Base-by-base conservation (phyloP, 805 yeast species). In the Cyberlindnera meyerae region DNA sequence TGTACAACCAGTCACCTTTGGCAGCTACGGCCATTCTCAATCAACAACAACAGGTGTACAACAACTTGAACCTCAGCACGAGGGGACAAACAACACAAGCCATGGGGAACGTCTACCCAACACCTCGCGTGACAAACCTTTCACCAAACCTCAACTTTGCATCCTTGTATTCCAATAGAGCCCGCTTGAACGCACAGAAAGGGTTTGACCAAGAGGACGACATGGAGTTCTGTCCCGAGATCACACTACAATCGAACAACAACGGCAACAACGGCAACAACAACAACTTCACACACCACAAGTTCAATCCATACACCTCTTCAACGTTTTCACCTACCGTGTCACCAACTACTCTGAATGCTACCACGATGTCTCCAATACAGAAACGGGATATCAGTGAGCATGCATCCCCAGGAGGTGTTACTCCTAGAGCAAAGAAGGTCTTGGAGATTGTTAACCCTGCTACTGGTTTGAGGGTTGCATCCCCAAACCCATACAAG, bases 291-390 rank as follows among this genome's bases (percentile, higher is more conserved):
- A 50, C 56, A 3, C 56, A 60, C 42, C 71, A 70, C 51, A 77
- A 71, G 55, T 79, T 78, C 61, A 79, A 79, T 54, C 85, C 86
- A 5, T 78, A 79, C 53, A 77, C 83, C 3, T 77, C 84, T 2
- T 61, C 73, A 30, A 70, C 77, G 17, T 79, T 79, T 50, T 73
- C 77, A 24, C 85, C 86, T 29, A 56, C 51, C 18, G 57, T 57
- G 8, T 63, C 68, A 12, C 71, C 70, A 39, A 61, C 57, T 9
- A 37, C 58, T 16, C 43, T 43, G 32, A 55, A 42, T 24, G 58
- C 47, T 12, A 15, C 38, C 34, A 43, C 57, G 25, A 39, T 51
- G 28, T 39, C 53, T n/a, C 45, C 54, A 29, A 27, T 34, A 1
- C 20, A 47, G 4, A 55, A 61, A 33, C 49, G 52, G 14, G 44